Evolutionary conservation across 2,329 filamentous ascomycete genomes (phyloP), one percentile per base, ranked within the genome.

Genomic region (Ophiosphaerella korrae): DNA sequence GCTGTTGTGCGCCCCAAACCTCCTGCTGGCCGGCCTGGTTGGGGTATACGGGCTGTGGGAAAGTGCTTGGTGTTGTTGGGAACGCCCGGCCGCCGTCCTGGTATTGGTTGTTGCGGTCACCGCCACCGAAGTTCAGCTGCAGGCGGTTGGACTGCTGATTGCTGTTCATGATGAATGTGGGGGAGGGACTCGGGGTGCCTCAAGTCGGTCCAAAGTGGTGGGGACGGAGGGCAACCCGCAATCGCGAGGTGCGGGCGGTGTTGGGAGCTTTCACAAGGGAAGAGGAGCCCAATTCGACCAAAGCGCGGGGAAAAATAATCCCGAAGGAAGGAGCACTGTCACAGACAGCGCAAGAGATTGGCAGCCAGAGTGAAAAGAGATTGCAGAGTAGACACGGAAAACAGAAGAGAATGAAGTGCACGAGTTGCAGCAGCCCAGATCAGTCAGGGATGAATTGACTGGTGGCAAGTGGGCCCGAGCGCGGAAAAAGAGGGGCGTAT

Each of bases 21-120:
- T 87, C 84, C 61, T 86, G 84, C 72, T 85, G 82, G 40, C 81
- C 81, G 46, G 79, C 77, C 63, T 82, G 79, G 66, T 81, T 82
- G 43, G 82, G 82, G 67, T 85, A 87, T 72, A 96, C 89, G 53
- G 92, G 92, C 77, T 97, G 93, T 11, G 93, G 93, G 71, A 97
- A 97, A 52, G 92, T 96, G 60, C 93, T 97, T 45, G 93, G 93
- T 8, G 93, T 97, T 45, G 93, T 81, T 45, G 79, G 79, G 67
- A 78, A 81, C 50, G 76, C 75, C 55, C 78, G 76, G 48, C 77
- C 78, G 51, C 70, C 71, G 64, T 77, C 75, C 60, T 67, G 66
- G 57, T 69, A 66, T 53, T 76, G 71, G 60, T 74, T 69, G 49
- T 70, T 72, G 58, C 73, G 69, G 42, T 68, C 69, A 50, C 57